phyloP scores from a whole-genome alignment of 2,329 filamentous ascomycete genomes.

The Huntiella bhutanensis region DNA sequence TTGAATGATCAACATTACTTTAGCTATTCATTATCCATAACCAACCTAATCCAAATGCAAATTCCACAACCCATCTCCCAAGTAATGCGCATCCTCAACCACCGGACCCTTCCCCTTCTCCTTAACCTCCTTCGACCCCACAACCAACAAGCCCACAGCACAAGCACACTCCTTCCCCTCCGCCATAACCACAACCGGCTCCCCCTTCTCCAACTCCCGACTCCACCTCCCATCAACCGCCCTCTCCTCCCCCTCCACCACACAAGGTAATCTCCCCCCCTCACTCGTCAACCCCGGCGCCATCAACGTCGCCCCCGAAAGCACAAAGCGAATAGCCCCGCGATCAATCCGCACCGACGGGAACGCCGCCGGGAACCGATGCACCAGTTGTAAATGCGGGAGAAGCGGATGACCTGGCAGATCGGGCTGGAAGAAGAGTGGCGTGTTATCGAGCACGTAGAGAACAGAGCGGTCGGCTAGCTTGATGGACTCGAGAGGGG shows the following conservation, averaged over 20 bases:
- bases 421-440: conserved; percentile 82
- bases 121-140: conserved; percentile 81
- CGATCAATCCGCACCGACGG: conserved; percentile 78
- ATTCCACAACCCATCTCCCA: conserved; percentile 88
- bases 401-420: conserved; percentile 44
- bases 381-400: conserved; percentile 75
- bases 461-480: conserved; percentile 78
- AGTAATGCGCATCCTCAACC: conserved; percentile 80
- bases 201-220: conserved; percentile 55
- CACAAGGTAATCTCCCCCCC: conserved; percentile 59
- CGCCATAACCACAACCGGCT: conserved; percentile 73
- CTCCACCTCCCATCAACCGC: conserved; percentile 38
- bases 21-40: too few relatives aligned
- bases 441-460: conserved; percentile 59
- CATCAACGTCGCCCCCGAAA: conserved; percentile 89
- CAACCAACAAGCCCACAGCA: conserved; percentile 66
- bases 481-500: conserved; percentile 76
- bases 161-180: conserved; percentile 90
- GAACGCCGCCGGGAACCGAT: conserved; percentile 74
- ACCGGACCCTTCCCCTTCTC: conserved; percentile 85
- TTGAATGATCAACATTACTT: background rate
- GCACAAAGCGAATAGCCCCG: conserved; percentile 89
- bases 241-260: conserved; percentile 22
- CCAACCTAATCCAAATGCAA: conserved; percentile 30
- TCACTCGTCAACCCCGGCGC: conserved; percentile 74